Evolutionary conservation across 345 rosid genomes (phyloP), one percentile per base, ranked within the genome.

Genomic region (Boechera stricta): DNA sequence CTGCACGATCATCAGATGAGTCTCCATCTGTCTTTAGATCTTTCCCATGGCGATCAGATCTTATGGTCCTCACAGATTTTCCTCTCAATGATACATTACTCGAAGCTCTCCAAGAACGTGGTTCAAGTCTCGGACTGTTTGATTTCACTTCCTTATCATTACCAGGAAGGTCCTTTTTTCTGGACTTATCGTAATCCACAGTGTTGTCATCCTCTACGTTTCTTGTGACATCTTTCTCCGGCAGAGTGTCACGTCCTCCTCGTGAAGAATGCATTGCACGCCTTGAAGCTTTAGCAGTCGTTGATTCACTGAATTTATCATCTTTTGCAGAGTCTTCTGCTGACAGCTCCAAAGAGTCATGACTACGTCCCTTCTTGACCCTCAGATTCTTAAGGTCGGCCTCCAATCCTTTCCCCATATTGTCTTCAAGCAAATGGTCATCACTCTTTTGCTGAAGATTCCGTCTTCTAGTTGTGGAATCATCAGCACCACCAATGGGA

Each of bases 21-120:
- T 81, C 86, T 53, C 80, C 86, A 7, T 33, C 66, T 58, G 64
- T 69, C 39, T 55, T 73, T 41, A 74, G 55, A 71, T 79, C 81
- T 29, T 51, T 69, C 11, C 72, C 66, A 42, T 15, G 68, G 18
- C 74, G 77, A 70, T 82, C 53, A 24, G 83, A 58, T 80, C 89
- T 84, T 69, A 84, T 64, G 52, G 91, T 90, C 79, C 97, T 82
- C 18, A 91, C 97, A 0, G 94, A 91, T 69, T 84, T 91, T 57
- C 90, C 98, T 74, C 87, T 83, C 2, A 13, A 51, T 51, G 83
- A 69, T 72, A 80, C 58, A 73, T 84, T 91, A 60, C 35, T 75
- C 29, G 64, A 52, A 26, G 42, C 76, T 74, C 86, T 84, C 71
- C 75, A 60, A 59, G 86, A 81, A 77, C 56, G 74, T 76, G 80